Evolutionary conservation across 371 early-diverging fungal species (phyloP).

Genomic region (Zychaea mexicana): DNA sequence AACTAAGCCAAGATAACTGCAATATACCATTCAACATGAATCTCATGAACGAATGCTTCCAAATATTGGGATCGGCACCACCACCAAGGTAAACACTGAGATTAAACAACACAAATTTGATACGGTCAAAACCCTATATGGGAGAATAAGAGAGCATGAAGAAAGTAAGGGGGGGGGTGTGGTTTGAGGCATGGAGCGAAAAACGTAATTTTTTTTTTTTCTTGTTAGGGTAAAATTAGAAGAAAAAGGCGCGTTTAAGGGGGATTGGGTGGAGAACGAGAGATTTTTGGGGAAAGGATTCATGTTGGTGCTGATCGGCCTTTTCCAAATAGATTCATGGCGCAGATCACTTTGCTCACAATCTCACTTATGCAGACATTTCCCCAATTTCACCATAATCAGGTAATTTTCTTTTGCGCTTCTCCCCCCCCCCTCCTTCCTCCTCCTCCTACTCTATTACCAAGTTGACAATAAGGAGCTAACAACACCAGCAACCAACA

Average conservation of each 20-base stretch:
- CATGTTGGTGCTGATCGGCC: background rate
- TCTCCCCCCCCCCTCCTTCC: background rate
- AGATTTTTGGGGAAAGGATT: too few relatives aligned
- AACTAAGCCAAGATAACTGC: background rate
- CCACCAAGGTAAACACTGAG: background rate
- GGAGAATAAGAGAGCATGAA: too few relatives aligned
- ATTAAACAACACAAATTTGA: background rate
- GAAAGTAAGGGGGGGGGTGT: too few relatives aligned
- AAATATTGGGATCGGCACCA: background rate
- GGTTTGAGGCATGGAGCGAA: too few relatives aligned
- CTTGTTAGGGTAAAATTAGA: too few relatives aligned
- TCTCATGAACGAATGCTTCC: background rate
- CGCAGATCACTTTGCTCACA: slow-evolving; percentile 7
- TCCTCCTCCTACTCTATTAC: background rate
- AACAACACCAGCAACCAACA: background rate
- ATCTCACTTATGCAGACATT: slow-evolving; percentile 10
- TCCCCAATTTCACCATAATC: slow-evolving; percentile 16
- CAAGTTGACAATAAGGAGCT: slow-evolving; percentile 8
- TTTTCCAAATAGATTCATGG: background rate
- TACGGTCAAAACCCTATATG: too few relatives aligned
- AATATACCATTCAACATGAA: background rate
- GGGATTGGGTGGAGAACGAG: background rate
- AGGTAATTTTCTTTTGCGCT: background rate
- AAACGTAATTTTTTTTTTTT: too few relatives aligned
- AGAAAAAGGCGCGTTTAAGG: background rate